Base-by-base conservation (phyloP, 1,284 basidiomycete genomes). In the Leccinum glutinopallens region DNA sequence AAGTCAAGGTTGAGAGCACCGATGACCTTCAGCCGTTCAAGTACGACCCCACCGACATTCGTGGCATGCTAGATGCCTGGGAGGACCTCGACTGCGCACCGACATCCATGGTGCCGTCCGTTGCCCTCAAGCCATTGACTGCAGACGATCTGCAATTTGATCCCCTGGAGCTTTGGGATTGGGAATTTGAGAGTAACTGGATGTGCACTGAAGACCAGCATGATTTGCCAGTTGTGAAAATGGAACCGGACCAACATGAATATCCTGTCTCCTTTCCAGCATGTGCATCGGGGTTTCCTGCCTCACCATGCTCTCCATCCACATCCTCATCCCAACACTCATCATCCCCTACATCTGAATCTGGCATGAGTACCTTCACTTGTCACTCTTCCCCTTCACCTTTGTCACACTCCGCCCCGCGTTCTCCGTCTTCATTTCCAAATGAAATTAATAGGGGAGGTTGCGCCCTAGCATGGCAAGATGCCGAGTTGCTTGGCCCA, bases 41-140 rank as follows among this genome's bases (percentile, higher is more conserved):
- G 73, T 80, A 84, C 67, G 87, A 90, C 68, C 81, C 83, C 1
- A 78, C 76, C 32, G 87, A 88, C 68, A 80, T 89, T 10, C 82
- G 85, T 67, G 83, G 83, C 17, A 82, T 87, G 73, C 71, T 90
- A 46, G 87, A 88, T 63, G 83, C 83, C 19, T 90, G 88, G 87
- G 89, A 89, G 56, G 81, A 85, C 69, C 78, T 85, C 64, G 82
- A 85, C 67, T 77, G 77, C 46, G 71, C 73, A 7, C 70, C 70
- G 37, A 66, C 70, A 41, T 76, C 70, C 41, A 75, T 73, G 1
- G 65, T 73, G 1, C 77, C 75, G 19, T 69, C 73, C 39, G 66
- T 71, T 19, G 70, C 73, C 1, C 64, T 77, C 61, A 75, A 76
- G 43, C 54, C 77, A 54, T 73, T 75, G 25, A 54, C 74, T 72